Conservation (phyloP, 2,329 filamentous ascomycete genomes). For the Trichocomaceae sp. region DNA sequence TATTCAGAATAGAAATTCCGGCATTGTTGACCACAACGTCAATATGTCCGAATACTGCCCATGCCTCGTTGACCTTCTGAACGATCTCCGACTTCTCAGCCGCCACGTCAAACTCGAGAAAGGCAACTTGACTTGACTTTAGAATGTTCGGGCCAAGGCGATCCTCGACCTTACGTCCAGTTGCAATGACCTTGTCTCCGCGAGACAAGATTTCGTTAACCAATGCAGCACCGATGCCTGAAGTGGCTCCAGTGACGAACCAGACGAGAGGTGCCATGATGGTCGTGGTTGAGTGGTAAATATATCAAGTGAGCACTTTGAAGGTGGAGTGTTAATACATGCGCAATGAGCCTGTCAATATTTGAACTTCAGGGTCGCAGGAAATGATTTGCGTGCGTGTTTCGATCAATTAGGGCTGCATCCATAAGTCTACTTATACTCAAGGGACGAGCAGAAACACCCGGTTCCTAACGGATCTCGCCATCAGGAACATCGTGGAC, state of each 20-base stretch:
- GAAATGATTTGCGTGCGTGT: too few relatives aligned
- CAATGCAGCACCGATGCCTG: slow-evolving; percentile 28
- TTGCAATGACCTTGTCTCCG: slow-evolving; percentile 32
- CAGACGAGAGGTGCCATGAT: slow-evolving; percentile 20
- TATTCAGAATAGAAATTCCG: slow-evolving; percentile 23
- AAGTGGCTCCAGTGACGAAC: slow-evolving; percentile 32
- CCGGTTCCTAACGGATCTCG: background rate
- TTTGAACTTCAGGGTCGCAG: too few relatives aligned
- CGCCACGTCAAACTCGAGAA: slow-evolving; percentile 23
- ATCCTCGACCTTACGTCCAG: slow-evolving; percentile 23
- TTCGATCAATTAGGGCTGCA: background rate
- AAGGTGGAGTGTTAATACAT: too few relatives aligned
- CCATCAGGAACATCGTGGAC: background rate
- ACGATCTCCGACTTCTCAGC: slow-evolving; percentile 16
- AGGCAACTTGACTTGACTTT: slow-evolving; percentile 21
- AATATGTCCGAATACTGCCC: slow-evolving; percentile 20
- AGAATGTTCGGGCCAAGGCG: slow-evolving; percentile 21
- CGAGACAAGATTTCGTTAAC: slow-evolving; percentile 21
- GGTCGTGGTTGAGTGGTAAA: background rate
- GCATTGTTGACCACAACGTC: slow-evolving; percentile 35
- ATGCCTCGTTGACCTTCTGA: slow-evolving; percentile 16
- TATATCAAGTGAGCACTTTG: background rate
- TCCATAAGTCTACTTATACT: background rate
- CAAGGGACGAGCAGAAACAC: background rate
- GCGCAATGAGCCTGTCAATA: too few relatives aligned